phyloP scores from a whole-genome alignment of 805 yeast species.

The Saccharomyces paradoxus region DNA sequence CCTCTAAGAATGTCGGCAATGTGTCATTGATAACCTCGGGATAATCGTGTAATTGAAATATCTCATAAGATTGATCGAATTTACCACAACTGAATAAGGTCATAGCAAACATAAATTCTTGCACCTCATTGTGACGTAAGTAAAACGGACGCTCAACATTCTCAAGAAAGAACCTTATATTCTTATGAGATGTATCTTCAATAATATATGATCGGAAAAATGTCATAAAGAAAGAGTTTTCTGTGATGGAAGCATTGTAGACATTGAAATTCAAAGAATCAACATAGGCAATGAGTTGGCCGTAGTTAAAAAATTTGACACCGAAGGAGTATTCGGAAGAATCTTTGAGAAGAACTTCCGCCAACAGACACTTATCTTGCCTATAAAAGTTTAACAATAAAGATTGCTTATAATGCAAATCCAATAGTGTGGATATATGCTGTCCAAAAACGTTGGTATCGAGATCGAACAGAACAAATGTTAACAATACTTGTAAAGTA shows the following conservation, averaged over 20 bases:
- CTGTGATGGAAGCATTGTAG: constrained; percentile 7
- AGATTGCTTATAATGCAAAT: constrained; percentile 21
- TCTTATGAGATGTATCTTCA: constrained; percentile 1
- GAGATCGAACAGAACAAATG: constrained; percentile 34
- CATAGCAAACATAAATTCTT: constrained; percentile 25
- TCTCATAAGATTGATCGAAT: constrained; percentile 22
- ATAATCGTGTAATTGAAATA: constrained; percentile 22
- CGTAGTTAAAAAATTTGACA: constrained; percentile 17
- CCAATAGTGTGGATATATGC: constrained; percentile 17
- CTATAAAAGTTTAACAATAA: constrained; percentile 20
- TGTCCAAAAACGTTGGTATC: constrained; percentile 23
- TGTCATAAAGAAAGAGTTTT: constrained; percentile 16
- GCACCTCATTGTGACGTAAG: constrained; percentile 12
- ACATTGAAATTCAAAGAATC: constrained; percentile 10
- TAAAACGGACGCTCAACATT: constrained; percentile 17
- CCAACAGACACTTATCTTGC: constrained; percentile 17
- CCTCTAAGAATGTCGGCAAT: constrained; percentile 16
- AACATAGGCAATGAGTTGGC: constrained; percentile 17
- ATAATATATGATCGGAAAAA: constrained; percentile 15
- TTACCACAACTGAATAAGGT: constrained; percentile 18
- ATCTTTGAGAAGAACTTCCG: constrained; percentile 12
- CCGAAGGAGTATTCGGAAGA: constrained; percentile 23
- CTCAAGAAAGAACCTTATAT: constrained; percentile 7
- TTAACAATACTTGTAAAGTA: constrained; percentile 28
- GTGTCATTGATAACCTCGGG: constrained; percentile 10